A percentile compares a stretch with the other conserved stretches of the same genome.
phyloP scores from a whole-genome alignment of 176 grass and related monocot species.

The Phoenix roebelenii region DNA sequence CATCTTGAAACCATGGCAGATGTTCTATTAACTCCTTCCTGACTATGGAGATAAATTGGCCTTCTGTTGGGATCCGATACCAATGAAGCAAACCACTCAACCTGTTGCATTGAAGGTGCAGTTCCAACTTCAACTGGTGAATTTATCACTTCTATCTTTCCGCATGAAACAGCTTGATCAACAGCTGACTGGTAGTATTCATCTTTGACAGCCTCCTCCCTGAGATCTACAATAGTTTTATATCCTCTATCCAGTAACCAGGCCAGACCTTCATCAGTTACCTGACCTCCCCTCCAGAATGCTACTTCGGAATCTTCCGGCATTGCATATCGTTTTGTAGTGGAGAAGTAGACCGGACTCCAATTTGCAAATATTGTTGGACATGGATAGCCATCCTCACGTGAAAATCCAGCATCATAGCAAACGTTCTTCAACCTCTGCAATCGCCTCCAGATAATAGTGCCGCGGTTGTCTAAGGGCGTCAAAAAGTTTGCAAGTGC shows the following conservation, averaged over 20 bases:
- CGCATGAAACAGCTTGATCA: constrained; percentile 50
- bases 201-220: constrained; percentile 61
- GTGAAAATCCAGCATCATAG: constrained; percentile 81
- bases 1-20: constrained; percentile 98
- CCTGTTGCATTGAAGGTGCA: constrained; percentile 62
- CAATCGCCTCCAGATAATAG: constrained; percentile 60
- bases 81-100: constrained; percentile 60
- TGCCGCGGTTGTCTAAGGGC: constrained; percentile 29
- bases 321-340: constrained; percentile 33
- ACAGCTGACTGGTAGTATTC: constrained; percentile 51
- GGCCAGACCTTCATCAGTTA: constrained; percentile 64
- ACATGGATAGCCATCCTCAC: constrained; percentile 61
- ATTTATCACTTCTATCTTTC: constrained; percentile 78
- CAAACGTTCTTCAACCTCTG: constrained; percentile 86
- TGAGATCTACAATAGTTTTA: constrained; percentile 84
- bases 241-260: constrained; percentile 74
- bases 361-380: constrained; percentile 90
- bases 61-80: constrained; percentile 50
- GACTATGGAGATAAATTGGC: constrained; percentile 87
- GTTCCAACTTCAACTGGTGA: constrained; percentile 80
- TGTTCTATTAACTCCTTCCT: constrained; percentile 75
- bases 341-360: constrained; percentile 55
- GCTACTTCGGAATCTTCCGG: constrained; percentile 61
- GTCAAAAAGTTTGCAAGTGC: constrained; percentile 57
- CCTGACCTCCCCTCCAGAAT: constrained; percentile 95